Conservation (phyloP, 805 yeast genomes). For the Yamadazyma phyllophila region DNA sequence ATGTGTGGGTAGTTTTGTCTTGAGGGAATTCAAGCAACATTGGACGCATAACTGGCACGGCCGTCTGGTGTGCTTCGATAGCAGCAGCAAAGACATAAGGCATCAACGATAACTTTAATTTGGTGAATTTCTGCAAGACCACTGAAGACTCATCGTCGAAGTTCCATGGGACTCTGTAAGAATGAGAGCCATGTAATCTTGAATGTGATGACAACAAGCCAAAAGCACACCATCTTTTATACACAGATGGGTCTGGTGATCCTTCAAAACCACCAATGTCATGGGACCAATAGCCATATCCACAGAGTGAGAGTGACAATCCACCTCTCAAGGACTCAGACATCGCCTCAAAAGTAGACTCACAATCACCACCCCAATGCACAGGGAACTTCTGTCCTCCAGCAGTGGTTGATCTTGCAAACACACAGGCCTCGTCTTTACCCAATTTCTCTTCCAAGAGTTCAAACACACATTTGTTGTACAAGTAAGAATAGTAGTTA, state of each 20-base stretch:
- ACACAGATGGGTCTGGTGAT: slow-evolving; percentile 32
- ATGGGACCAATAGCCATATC: slow-evolving; percentile 40
- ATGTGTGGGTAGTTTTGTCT: slow-evolving; percentile 22
- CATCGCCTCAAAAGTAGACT: slow-evolving; percentile 37
- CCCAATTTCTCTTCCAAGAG: slow-evolving; percentile 28
- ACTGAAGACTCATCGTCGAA: slow-evolving; percentile 34
- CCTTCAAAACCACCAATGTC: slow-evolving; percentile 43
- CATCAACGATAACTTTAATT: slow-evolving; percentile 31
- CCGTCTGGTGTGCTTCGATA: slow-evolving; percentile 23
- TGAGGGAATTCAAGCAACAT: slow-evolving; percentile 30
- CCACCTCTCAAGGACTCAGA: slow-evolving; percentile 38
- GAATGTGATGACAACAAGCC: slow-evolving; percentile 39
- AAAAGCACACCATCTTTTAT: slow-evolving; percentile 40
- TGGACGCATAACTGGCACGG: slow-evolving; percentile 33
- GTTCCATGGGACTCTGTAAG: slow-evolving; percentile 40
- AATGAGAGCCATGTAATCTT: slow-evolving; percentile 35
- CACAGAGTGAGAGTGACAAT: slow-evolving; percentile 27
- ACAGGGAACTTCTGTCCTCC: slow-evolving; percentile 40
- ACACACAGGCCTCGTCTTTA: slow-evolving; percentile 30
- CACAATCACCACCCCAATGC: slow-evolving; percentile 43
- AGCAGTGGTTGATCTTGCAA: slow-evolving; percentile 37
- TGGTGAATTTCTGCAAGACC: slow-evolving; percentile 31
- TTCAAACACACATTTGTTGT: slow-evolving; percentile 34
- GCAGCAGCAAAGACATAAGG: slow-evolving; percentile 31
- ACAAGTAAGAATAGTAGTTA: slow-evolving; percentile 33